A percentile compares a stretch with the other conserved stretches of the same genome.
These are phyloP conservation scores for Exophiala alcalophila DNA, from an alignment of 2,329 filamentous ascomycete species.

Conservation along the genomic window DNA sequence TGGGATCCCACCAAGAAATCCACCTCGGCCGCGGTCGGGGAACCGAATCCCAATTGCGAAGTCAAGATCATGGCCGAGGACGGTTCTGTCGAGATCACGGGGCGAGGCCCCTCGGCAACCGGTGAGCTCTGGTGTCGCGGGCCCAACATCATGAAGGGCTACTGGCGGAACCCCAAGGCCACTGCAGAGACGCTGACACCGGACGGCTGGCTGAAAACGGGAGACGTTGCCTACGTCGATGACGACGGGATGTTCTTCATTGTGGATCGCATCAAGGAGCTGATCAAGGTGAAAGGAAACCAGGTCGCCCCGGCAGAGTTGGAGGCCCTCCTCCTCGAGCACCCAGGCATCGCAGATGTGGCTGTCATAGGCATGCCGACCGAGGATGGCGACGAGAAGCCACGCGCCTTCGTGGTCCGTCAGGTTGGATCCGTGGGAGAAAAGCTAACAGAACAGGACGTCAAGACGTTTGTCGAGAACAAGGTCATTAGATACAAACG, in stretches of 20 bases:
- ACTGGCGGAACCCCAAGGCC: slow-evolving; percentile 57
- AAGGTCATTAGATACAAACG: slow-evolving; percentile 49
- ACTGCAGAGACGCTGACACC: slow-evolving; percentile 51
- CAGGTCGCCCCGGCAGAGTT: slow-evolving; percentile 51
- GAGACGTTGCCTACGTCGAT: slow-evolving; percentile 54
- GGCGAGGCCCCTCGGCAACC: slow-evolving; percentile 15
- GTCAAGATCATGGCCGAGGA: slow-evolving; percentile 60
- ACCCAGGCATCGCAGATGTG: slow-evolving; percentile 45
- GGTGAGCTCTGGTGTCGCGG: slow-evolving; percentile 54
- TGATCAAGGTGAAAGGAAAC: slow-evolving; percentile 56
- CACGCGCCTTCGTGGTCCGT: slow-evolving; percentile 45
- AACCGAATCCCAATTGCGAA: slow-evolving; percentile 66
- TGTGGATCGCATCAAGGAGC: slow-evolving; percentile 68
- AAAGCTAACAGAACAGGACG: slow-evolving; percentile 40
- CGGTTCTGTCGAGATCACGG: slow-evolving; percentile 17
- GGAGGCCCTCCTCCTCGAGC: slow-evolving; percentile 45
- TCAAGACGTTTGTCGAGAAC: slow-evolving; percentile 31
- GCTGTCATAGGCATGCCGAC: slow-evolving; percentile 48
- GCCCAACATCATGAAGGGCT: slow-evolving; percentile 58
- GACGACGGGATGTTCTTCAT: slow-evolving; percentile 45
- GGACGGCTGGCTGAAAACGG: slow-evolving; percentile 60
- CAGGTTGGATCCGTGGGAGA: slow-evolving; percentile 12
- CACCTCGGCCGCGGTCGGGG: slow-evolving; percentile 57
- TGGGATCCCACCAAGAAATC: slow-evolving; percentile 57
- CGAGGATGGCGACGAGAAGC: slow-evolving; percentile 36